These are phyloP conservation scores for Auricularia cornea DNA, from an alignment of 768 basidiomycete species.

Conservation along the genomic window DNA sequence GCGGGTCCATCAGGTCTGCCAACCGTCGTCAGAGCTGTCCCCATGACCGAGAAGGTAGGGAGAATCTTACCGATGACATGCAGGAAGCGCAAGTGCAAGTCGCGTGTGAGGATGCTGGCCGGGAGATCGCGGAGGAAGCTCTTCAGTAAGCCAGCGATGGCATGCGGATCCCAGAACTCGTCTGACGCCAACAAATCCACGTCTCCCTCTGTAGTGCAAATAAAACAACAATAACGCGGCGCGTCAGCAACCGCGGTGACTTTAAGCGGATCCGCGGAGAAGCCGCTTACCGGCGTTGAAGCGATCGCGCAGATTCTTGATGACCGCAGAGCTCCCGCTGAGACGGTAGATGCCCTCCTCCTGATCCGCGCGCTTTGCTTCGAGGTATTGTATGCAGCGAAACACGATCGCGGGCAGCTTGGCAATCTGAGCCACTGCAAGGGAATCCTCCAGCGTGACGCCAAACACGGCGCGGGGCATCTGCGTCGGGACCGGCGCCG, in stretches of 20 bases:
- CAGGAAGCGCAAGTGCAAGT: conserved; percentile 85
- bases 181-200: conserved; percentile 79
- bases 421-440: conserved; percentile 83
- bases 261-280: conserved; percentile 5
- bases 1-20: conserved; percentile 78
- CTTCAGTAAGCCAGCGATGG: conserved; percentile 92
- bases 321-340: conserved; percentile 89
- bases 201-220: conserved; percentile 71
- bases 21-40: conserved; percentile 4
- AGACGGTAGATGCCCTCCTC: conserved; percentile 98
- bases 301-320: conserved; percentile 85
- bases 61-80: conserved; percentile 78
- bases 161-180: conserved; percentile 97
- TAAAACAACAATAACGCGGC: neutral
- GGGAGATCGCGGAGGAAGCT: conserved; percentile 90
- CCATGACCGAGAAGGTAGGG: conserved; percentile 8
- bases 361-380: conserved; percentile 86
- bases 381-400: conserved; percentile 90
- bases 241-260: neutral
- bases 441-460: conserved; percentile 75
- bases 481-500: conserved; percentile 12
- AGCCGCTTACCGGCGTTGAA: conserved; percentile 72
- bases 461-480: conserved; percentile 77
- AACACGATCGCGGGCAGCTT: conserved; percentile 92
- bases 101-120: conserved; percentile 83